Evolutionary conservation across 441 rosid species (phyloP).

Genomic region (Hura crepitans): DNA sequence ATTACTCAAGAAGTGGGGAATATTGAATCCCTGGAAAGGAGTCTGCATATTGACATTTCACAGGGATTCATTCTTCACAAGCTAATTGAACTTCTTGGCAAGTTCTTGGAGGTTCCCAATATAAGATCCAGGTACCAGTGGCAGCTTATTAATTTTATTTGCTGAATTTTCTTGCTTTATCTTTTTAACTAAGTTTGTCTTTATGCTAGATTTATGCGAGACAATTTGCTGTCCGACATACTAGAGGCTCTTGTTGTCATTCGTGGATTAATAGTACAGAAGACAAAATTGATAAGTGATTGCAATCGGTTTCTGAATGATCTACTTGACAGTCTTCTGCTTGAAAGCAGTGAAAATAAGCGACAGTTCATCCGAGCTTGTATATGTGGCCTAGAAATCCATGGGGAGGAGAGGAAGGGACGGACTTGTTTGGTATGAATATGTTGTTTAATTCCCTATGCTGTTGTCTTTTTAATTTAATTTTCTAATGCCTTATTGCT

Average conservation of each 20-base stretch:
- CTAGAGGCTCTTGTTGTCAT: conserved; percentile 98
- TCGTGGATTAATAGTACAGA: conserved; percentile 96
- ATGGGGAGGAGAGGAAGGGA: conserved; percentile 85
- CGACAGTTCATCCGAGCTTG: conserved; percentile 96
- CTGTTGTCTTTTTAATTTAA: background rate
- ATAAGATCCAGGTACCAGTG: conserved; percentile 79
- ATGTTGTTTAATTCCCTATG: conserved; percentile 4
- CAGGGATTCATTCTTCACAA: conserved; percentile 99
- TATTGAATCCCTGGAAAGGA: conserved; percentile 91
- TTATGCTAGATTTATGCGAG: conserved; percentile 82
- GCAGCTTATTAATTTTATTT: conserved; percentile 9
- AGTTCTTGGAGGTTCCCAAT: conserved; percentile 91
- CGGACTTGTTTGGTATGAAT: conserved; percentile 82
- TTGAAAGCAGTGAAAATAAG: conserved; percentile 98
- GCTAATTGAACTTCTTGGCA: conserved; percentile 95
- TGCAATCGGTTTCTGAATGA: conserved; percentile 93
- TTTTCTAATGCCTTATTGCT: background rate
- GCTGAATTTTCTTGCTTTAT: conserved; percentile 18
- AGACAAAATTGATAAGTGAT: conserved; percentile 97
- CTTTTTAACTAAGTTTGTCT: conserved; percentile 28
- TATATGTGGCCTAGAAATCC: conserved; percentile 91
- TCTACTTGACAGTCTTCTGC: conserved; percentile 94
- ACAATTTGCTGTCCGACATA: conserved; percentile 86
- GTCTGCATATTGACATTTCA: conserved; percentile 97
- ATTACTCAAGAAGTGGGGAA: conserved; percentile 92